A percentile compares a stretch with the other conserved stretches of the same genome.
phyloP scores from a whole-genome alignment of 139 green algal species.

The Micractinium sp. region DNA sequence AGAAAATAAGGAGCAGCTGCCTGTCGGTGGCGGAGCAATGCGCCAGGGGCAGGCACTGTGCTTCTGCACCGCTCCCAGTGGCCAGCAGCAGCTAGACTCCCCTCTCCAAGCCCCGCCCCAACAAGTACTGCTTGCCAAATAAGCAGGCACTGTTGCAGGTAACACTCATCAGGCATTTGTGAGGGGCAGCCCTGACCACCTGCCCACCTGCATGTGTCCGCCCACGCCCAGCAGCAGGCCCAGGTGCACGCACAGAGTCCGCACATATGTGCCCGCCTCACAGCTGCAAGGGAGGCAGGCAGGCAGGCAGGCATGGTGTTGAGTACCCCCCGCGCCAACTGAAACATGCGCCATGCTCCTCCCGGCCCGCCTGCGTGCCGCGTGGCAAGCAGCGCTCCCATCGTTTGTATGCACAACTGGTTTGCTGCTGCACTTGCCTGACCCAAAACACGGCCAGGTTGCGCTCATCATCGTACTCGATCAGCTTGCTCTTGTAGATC shows the following conservation, averaged over 20 bases:
- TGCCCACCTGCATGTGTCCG: conserved; percentile 92
- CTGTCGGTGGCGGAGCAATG: not conserved
- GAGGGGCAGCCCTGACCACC: not conserved
- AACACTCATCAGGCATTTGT: not conserved
- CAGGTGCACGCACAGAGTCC: conserved; percentile 98
- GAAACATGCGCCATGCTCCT: no score
- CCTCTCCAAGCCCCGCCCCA: no score
- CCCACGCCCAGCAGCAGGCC: conserved; percentile 96
- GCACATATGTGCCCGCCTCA: conserved; percentile 97
- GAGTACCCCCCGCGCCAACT: no score
- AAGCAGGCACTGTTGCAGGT: not conserved
- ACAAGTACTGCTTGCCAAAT: no score
- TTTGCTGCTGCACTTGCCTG: not conserved
- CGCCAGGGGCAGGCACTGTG: not conserved
- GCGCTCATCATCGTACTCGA: conserved; percentile 95
- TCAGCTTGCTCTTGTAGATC: conserved; percentile 95
- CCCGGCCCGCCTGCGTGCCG: no score
- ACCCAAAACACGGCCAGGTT: conserved; percentile 98
- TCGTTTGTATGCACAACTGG: no score
- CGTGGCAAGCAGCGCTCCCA: no score
- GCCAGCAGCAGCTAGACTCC: no score
- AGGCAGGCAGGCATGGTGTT: no score
- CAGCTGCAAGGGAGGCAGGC: conserved; percentile 57
- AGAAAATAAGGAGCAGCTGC: not conserved
- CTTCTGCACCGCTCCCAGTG: not conserved